Evolutionary conservation across 129 eudicot species (phyloP).

Genomic region (Erigeron canadensis): DNA sequence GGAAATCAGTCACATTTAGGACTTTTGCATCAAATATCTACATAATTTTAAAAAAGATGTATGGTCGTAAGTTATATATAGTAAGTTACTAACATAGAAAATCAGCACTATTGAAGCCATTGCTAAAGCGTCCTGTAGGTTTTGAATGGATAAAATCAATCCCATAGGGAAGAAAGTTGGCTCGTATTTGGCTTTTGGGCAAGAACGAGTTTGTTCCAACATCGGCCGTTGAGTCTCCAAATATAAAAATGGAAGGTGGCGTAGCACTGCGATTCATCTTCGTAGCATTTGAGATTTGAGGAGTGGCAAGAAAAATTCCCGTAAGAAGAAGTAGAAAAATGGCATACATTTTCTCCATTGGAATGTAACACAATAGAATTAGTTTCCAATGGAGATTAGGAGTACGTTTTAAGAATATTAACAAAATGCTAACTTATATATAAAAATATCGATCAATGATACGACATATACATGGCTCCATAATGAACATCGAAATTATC

Average conservation of each 20-base stretch:
- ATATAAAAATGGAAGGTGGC: slow-evolving; percentile 46
- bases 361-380: slow-evolving; percentile 6
- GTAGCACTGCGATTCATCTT: background rate
- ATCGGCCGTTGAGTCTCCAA: slow-evolving; percentile 82
- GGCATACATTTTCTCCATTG: slow-evolving; percentile 18
- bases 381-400: background rate
- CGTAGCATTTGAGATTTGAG: slow-evolving; percentile 17
- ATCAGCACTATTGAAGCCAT: slow-evolving; percentile 72
- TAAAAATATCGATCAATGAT: background rate
- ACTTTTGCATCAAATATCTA: too few relatives aligned
- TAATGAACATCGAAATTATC: slow-evolving; percentile 11
- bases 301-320: slow-evolving; percentile 14
- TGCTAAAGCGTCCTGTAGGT: slow-evolving; percentile 76
- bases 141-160: slow-evolving; percentile 50
- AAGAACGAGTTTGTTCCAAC: slow-evolving; percentile 67
- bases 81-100: slow-evolving; percentile 45
- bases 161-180: slow-evolving; percentile 59
- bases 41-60: too few relatives aligned
- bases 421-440: slow-evolving; percentile 3
- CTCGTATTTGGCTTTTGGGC: slow-evolving; percentile 31
- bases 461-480: slow-evolving; percentile 2
- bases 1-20: too few relatives aligned
- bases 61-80: background rate
- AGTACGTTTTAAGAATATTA: background rate
- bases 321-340: slow-evolving; percentile 19